A percentile compares a stretch with the other conserved stretches of the same genome.
Conservation (phyloP, 2,329 filamentous ascomycete genomes). For the Fusarium bulbicola region DNA sequence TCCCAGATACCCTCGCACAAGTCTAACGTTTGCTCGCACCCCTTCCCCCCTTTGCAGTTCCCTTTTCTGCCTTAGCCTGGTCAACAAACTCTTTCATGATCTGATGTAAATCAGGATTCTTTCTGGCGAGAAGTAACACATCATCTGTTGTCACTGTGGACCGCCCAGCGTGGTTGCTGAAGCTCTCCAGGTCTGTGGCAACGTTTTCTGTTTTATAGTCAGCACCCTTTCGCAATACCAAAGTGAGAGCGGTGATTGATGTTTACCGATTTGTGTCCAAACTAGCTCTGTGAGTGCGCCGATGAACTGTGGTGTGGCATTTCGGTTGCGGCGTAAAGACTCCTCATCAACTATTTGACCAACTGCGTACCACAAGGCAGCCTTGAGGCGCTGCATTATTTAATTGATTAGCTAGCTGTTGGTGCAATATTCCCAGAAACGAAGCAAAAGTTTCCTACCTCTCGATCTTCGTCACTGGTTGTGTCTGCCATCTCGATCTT, state of each 20-base stretch:
- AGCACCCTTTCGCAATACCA: not conserved
- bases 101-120: slow-evolving; percentile 84
- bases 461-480: slow-evolving; percentile 47
- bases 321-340: slow-evolving; percentile 68
- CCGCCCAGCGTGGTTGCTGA: slow-evolving; percentile 79
- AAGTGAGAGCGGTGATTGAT: not conserved
- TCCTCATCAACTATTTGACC: slow-evolving; percentile 91
- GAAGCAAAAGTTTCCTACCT: slow-evolving; percentile 41
- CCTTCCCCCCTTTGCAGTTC: slow-evolving; percentile 36
- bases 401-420: not conserved
- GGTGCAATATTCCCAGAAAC: too few species aligned
- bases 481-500: slow-evolving; percentile 46
- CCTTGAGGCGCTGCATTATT: slow-evolving; percentile 74
- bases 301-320: slow-evolving; percentile 92
- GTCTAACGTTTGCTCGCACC: slow-evolving; percentile 48
- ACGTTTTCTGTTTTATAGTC: slow-evolving; percentile 58
- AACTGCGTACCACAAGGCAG: slow-evolving; percentile 83
- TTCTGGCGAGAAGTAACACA: slow-evolving; percentile 84
- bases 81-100: slow-evolving; percentile 78
- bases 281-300: slow-evolving; percentile 86
- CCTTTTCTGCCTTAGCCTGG: slow-evolving; percentile 58
- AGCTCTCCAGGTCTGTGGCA: slow-evolving; percentile 64
- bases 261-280: slow-evolving; percentile 82
- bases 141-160: slow-evolving; percentile 85
- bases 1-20: slow-evolving; percentile 6